Conservation (phyloP, 2,329 filamentous ascomycete genomes). For the Aurifilum marmelostoma region DNA sequence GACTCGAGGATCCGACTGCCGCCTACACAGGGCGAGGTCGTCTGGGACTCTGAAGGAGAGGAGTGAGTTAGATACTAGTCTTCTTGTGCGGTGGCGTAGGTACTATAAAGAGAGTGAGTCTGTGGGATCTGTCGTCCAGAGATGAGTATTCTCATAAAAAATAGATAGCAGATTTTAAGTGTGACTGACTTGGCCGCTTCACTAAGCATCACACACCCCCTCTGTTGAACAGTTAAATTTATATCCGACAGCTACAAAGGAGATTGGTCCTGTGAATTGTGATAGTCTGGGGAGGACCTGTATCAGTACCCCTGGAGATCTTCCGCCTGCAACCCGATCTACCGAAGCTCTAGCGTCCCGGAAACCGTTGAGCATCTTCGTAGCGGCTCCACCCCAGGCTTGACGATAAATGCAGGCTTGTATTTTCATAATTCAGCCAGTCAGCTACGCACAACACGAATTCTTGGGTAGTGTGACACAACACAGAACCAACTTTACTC, state of each 20-base stretch:
- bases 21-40: constrained; percentile 38
- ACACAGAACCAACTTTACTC: not conserved
- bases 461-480: not conserved
- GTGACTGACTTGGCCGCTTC: not conserved
- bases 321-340: not conserved
- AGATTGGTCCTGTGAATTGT: not conserved
- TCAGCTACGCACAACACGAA: not conserved
- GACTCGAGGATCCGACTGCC: constrained; percentile 44
- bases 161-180: not conserved
- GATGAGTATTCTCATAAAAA: not conserved
- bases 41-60: constrained; percentile 46
- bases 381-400: not conserved
- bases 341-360: not conserved
- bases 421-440: not conserved
- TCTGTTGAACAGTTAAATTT: not conserved
- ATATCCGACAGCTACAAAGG: not conserved
- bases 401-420: not conserved
- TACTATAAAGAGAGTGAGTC: not conserved
- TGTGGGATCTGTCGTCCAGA: not conserved
- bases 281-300: not conserved
- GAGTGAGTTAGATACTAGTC: constrained; percentile 28
- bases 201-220: not conserved
- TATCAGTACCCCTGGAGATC: not conserved
- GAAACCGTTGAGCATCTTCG: not conserved
- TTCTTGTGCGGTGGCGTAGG: not conserved